phyloP scores from a whole-genome alignment of 495 filamentous ascomycete genomes.

The Neurospora sp. region DNA sequence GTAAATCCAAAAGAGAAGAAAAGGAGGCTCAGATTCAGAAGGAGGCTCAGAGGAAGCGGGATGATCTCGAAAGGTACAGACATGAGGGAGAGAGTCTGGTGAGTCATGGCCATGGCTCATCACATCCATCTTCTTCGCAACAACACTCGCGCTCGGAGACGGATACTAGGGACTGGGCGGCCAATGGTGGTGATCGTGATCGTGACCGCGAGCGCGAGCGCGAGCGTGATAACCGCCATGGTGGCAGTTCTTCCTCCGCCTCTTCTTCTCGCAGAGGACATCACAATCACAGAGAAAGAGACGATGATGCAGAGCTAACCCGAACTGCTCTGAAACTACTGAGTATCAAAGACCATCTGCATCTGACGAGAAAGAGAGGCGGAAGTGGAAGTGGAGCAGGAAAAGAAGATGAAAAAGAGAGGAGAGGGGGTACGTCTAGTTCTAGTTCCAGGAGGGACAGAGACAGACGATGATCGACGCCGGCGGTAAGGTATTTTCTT shows the following conservation, averaged over 20 bases:
- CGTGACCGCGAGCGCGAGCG: slow-evolving; percentile 11
- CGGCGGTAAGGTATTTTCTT: background rate
- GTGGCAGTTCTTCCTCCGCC: slow-evolving; percentile 46
- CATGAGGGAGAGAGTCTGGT: background rate
- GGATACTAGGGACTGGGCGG: background rate
- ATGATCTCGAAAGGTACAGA: background rate
- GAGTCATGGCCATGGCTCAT: background rate
- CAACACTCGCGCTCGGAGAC: background rate
- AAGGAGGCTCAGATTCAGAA: background rate
- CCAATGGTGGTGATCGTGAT: background rate
- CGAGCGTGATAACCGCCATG: slow-evolving; percentile 6
- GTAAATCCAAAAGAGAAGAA: background rate
- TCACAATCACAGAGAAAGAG: slow-evolving; percentile 22
- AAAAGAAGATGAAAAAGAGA: background rate
- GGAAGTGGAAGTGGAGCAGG: background rate
- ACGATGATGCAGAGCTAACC: background rate
- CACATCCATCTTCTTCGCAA: background rate
- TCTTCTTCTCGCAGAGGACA: slow-evolving; percentile 73
- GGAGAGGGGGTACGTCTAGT: background rate
- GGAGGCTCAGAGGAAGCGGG: background rate
- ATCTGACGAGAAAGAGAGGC: background rate
- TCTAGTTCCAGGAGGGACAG: background rate
- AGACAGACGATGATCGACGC: background rate
- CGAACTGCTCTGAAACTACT: background rate
- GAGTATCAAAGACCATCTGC: background rate